phyloP scores from a whole-genome alignment of 352 stramenopile species.

The Phytophthora boehmeriae region DNA sequence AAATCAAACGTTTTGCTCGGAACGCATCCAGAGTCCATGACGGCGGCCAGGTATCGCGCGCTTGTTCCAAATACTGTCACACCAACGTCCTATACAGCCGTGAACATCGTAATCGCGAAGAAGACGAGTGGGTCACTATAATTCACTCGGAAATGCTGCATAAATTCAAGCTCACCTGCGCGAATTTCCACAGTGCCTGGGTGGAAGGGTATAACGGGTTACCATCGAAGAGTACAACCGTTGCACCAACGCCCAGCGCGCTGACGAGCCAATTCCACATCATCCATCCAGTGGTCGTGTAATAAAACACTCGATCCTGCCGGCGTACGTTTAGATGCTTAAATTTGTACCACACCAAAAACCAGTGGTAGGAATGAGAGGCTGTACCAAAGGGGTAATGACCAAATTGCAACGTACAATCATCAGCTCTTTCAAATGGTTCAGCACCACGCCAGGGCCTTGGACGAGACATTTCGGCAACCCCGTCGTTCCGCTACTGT shows the following conservation, averaged over 20 bases:
- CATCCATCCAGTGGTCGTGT: conserved; percentile 88
- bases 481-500: conserved; percentile 85
- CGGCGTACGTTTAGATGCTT: conserved; percentile 66
- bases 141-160: too few relatives aligned
- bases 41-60: conserved; percentile 72
- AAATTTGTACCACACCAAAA: too few relatives aligned
- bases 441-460: conserved; percentile 72
- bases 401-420: conserved; percentile 43
- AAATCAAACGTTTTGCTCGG: conserved; percentile 70
- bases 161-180: conserved; percentile 31
- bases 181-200: conserved; percentile 63
- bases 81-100: conserved; percentile 39
- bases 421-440: conserved; percentile 84
- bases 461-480: conserved; percentile 90
- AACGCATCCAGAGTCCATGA: conserved; percentile 72
- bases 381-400: conserved; percentile 19
- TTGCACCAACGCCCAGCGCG: conserved; percentile 67
- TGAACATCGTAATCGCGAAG: neutral
- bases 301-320: conserved; percentile 80
- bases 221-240: conserved; percentile 80
- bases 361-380: too few relatives aligned
- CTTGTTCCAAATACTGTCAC: conserved; percentile 79
- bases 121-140: too few relatives aligned
- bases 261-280: conserved; percentile 91
- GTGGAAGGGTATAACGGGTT: conserved; percentile 72